A percentile compares a stretch with the other conserved stretches of the same genome.
Conservation (phyloP, 2,329 filamentous ascomycete genomes). For the Apiospora malaysiana region DNA sequence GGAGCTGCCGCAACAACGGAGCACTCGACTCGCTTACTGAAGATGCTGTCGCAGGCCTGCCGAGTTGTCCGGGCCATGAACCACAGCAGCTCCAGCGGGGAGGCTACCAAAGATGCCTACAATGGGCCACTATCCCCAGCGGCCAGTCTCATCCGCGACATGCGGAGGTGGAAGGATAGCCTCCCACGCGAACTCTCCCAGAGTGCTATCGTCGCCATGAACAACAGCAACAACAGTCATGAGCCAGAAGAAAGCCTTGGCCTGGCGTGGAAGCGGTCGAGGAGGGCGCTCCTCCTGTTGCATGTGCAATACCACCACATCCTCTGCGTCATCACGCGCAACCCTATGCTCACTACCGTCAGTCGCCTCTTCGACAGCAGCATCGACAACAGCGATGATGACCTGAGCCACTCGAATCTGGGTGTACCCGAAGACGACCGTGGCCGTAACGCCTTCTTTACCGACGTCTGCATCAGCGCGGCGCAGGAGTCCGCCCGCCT, state of each 20-base stretch:
- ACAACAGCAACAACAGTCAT: no score
- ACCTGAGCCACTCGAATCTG: background rate
- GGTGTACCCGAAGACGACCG: conserved; percentile 36
- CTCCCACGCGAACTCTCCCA: conserved; percentile 45
- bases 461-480: conserved; percentile 44
- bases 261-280: conserved; percentile 31
- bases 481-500: conserved; percentile 41
- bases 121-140: conserved; percentile 45
- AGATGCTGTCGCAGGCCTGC: conserved; percentile 45
- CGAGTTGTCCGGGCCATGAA: conserved; percentile 41
- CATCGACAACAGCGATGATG: conserved; percentile 26
- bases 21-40: conserved; percentile 43
- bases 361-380: conserved; percentile 17
- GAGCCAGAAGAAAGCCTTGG: background rate
- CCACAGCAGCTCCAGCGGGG: conserved; percentile 17
- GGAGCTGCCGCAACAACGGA: background rate
- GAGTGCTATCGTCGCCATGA: conserved; percentile 37
- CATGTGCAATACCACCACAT: conserved; percentile 48
- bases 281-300: conserved; percentile 45
- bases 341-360: conserved; percentile 44
- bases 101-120: conserved; percentile 40
- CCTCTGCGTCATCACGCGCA: conserved; percentile 43
- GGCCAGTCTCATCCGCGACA: conserved; percentile 43
- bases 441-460: conserved; percentile 38
- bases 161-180: conserved; percentile 44